A percentile compares a stretch with the other conserved stretches of the same genome.
Conservation (phyloP, 305 asterid species). For the Ilex paraguariensis region DNA sequence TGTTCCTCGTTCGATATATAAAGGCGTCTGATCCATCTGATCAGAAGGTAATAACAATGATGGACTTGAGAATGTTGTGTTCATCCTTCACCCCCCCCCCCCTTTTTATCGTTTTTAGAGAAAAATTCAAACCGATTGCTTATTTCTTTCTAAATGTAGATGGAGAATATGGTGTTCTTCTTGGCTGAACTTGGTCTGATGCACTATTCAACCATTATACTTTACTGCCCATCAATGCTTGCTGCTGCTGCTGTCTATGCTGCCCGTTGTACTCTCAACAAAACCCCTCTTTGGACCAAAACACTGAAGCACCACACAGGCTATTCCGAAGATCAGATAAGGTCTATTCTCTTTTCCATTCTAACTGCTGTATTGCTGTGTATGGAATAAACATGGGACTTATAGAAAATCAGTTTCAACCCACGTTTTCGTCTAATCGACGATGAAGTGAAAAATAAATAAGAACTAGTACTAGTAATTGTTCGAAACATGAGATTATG, state of each 20-base stretch:
- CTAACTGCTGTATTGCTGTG: background rate
- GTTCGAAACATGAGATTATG: too few species aligned
- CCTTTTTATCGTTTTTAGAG: too few species aligned
- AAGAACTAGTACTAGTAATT: too few species aligned
- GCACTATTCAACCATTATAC: slow-evolving; percentile 37
- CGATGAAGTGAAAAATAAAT: too few species aligned
- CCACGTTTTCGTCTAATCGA: too few species aligned
- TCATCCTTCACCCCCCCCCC: too few species aligned
- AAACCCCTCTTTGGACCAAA: slow-evolving; percentile 53
- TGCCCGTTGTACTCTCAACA: slow-evolving; percentile 64
- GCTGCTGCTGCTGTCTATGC: slow-evolving; percentile 81
- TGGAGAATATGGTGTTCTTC: slow-evolving; percentile 64
- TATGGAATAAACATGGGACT: too few species aligned
- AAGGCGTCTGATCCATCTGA: slow-evolving; percentile 66
- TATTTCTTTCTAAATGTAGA: slow-evolving; percentile 23
- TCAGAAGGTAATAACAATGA: slow-evolving; percentile 29
- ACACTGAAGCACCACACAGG: slow-evolving; percentile 73
- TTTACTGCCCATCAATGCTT: slow-evolving; percentile 53
- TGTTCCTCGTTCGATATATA: slow-evolving; percentile 66
- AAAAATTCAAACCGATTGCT: background rate
- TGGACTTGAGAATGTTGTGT: too few species aligned
- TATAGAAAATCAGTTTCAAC: too few species aligned
- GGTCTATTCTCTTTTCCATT: slow-evolving; percentile 20
- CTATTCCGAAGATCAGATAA: slow-evolving; percentile 44
- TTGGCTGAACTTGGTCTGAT: slow-evolving; percentile 70